Percentiles rank a stretch among this genome's conserved stretches.
phyloP scores from a whole-genome alignment of 2,329 filamentous ascomycete genomes.

The Diplodia intermedia region DNA sequence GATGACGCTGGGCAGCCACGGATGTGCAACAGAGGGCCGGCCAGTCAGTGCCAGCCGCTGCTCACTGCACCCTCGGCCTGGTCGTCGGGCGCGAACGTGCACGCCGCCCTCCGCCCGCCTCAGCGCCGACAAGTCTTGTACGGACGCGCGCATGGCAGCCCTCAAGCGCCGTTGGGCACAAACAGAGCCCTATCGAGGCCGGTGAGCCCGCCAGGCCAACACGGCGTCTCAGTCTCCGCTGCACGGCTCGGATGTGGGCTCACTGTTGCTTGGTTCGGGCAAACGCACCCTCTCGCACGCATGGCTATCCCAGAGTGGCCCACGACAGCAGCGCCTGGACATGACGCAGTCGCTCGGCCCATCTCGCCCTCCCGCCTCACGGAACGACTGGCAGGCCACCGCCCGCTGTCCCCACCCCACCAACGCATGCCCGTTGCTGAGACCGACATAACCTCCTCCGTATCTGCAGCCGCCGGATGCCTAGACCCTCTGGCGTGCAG shows the following conservation, averaged over 20 bases:
- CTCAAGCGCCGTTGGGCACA: conserved; percentile 16
- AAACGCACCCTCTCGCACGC: conserved; percentile 4
- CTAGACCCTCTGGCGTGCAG: not conserved
- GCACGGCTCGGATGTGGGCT: conserved; percentile 19
- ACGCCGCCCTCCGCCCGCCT: not conserved
- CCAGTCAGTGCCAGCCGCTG: too few species aligned
- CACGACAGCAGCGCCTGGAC: conserved; percentile 15
- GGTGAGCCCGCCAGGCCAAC: conserved; percentile 7
- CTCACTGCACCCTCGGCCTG: conserved; percentile 17
- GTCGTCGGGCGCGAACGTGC: conserved; percentile 28
- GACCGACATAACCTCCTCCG: conserved; percentile 26
- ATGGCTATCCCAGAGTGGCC: conserved; percentile 29
- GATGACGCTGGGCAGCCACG: conserved; percentile 22
- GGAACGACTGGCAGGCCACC: conserved; percentile 22
- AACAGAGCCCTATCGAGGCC: not conserved
- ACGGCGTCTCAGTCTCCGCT: conserved; percentile 10
- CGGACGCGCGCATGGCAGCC: not conserved
- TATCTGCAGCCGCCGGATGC: conserved; percentile 17
- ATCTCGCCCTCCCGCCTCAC: conserved; percentile 16
- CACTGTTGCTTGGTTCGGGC: conserved; percentile 20
- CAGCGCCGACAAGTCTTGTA: not conserved
- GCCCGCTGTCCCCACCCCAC: conserved; percentile 13
- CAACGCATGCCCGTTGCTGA: conserved; percentile 7
- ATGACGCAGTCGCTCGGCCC: conserved; percentile 22
- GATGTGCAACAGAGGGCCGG: conserved; percentile 22